phyloP scores from a whole-genome alignment of 2,329 filamentous ascomycete genomes.

The Beauveria varroae region DNA sequence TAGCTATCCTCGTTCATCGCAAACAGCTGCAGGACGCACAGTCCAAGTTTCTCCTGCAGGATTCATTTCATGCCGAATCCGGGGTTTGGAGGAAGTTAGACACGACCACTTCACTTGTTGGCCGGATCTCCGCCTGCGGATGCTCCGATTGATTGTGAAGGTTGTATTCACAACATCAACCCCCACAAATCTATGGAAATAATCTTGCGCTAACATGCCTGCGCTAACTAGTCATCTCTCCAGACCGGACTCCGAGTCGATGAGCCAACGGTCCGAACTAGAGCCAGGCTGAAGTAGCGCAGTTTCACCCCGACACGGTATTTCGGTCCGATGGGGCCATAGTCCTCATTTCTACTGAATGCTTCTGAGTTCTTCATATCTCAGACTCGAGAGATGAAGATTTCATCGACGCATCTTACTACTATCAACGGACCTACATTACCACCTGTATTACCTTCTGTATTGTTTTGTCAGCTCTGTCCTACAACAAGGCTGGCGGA shows the following conservation, averaged over 20 bases:
- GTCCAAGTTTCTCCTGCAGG: neutral
- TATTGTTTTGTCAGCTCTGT: neutral
- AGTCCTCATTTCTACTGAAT: neutral
- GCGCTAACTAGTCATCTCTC: neutral
- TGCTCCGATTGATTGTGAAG: constrained; percentile 1
- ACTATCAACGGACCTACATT: neutral
- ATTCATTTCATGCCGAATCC: neutral
- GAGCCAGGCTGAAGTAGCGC: neutral
- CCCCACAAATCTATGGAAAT: constrained; percentile 7
- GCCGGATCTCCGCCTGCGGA: neutral
- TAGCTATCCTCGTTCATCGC: neutral
- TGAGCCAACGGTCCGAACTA: neutral
- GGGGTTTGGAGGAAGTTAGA: neutral
- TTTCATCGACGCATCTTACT: neutral
- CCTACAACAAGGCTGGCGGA: neutral
- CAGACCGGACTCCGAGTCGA: neutral
- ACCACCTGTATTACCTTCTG: neutral
- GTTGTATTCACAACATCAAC: neutral
- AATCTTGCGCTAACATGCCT: neutral
- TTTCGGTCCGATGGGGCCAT: neutral
- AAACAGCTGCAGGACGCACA: neutral
- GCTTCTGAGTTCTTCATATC: neutral
- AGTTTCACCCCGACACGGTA: neutral
- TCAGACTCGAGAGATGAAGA: neutral
- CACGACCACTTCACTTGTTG: neutral